Percentiles rank a stretch among this genome's conserved stretches.
Evolutionary conservation across 441 rosid species (phyloP).

Genomic region (Melastoma candidum): DNA sequence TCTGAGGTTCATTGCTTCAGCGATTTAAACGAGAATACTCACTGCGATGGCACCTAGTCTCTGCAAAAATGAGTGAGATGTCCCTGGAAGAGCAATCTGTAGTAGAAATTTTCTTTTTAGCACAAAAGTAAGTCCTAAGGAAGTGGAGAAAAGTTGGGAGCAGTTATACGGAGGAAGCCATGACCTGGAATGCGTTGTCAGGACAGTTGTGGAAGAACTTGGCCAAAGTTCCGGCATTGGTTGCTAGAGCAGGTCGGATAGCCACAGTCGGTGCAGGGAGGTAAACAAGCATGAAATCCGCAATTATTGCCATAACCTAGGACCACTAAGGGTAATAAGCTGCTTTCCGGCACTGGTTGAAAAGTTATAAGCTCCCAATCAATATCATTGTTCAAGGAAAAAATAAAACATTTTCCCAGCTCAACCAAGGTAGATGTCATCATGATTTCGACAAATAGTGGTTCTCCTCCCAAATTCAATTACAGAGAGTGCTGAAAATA

Average conservation of each 20-base stretch:
- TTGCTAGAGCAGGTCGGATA: constrained; percentile 61
- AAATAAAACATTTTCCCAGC: no score
- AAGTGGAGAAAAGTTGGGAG: no score
- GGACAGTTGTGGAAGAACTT: constrained; percentile 66
- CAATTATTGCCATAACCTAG: constrained; percentile 92
- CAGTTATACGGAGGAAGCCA: no score
- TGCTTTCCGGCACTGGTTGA: no score
- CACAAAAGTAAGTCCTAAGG: no score
- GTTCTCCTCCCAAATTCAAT: no score
- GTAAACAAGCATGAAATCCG: constrained; percentile 96
- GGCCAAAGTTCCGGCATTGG: constrained; percentile 48
- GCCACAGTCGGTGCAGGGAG: constrained; percentile 94
- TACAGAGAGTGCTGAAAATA: no score
- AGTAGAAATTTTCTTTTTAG: constrained; percentile 5
- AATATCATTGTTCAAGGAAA: no score
- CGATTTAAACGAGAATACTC: constrained; percentile 14
- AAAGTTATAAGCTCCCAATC: no score
- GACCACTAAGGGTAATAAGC: constrained; percentile 2
- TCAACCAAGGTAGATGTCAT: no score
- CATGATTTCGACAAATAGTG: no score
- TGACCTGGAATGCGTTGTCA: constrained; percentile 89
- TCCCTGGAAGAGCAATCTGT: constrained; percentile 80
- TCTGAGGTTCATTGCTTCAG: constrained; percentile 2
- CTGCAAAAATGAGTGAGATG: constrained; percentile 75
- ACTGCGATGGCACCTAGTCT: constrained; percentile 83